A percentile compares a stretch with the other conserved stretches of the same genome.
Conservation (phyloP, 768 basidiomycete genomes). For the Boletus bicolor region DNA sequence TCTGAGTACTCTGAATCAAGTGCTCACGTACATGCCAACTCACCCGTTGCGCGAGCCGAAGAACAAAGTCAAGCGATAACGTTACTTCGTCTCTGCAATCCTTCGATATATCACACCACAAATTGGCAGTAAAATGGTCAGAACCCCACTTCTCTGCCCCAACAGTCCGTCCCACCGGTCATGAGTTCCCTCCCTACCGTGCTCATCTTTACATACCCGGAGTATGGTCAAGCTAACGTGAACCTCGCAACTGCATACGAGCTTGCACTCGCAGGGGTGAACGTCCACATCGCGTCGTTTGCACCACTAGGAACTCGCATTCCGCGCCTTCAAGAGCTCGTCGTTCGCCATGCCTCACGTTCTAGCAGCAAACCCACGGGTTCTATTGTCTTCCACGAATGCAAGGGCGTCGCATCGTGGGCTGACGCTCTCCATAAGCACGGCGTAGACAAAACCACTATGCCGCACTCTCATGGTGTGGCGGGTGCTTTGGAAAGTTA, state of each 20-base stretch:
- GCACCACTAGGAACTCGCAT: conserved; percentile 7
- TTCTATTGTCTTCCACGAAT: conserved; percentile 4
- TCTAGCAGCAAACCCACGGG: not conserved
- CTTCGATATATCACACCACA: too few relatives aligned
- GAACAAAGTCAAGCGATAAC: too few relatives aligned
- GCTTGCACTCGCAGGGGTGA: conserved; percentile 8
- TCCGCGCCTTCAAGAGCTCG: conserved; percentile 3
- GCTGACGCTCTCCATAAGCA: not conserved
- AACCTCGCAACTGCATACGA: conserved; percentile 14
- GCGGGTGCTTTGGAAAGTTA: conserved; percentile 4
- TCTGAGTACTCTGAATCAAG: too few relatives aligned
- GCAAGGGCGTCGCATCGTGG: not conserved
- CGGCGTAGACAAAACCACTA: not conserved
- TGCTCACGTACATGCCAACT: too few relatives aligned
- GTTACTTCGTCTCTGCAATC: too few relatives aligned
- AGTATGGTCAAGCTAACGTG: conserved; percentile 8
- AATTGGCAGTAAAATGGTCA: too few relatives aligned
- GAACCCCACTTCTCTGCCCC: too few relatives aligned
- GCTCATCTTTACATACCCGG: conserved; percentile 9
- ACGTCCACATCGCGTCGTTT: conserved; percentile 13
- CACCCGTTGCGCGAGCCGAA: too few relatives aligned
- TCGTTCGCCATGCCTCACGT: not conserved
- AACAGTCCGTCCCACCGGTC: too few relatives aligned
- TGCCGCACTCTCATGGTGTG: conserved; percentile 3
- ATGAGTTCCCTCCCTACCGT: conserved; percentile 8